phyloP scores from a whole-genome alignment of 2,329 filamentous ascomycete species.

The Dothiorella sarmentorum region DNA sequence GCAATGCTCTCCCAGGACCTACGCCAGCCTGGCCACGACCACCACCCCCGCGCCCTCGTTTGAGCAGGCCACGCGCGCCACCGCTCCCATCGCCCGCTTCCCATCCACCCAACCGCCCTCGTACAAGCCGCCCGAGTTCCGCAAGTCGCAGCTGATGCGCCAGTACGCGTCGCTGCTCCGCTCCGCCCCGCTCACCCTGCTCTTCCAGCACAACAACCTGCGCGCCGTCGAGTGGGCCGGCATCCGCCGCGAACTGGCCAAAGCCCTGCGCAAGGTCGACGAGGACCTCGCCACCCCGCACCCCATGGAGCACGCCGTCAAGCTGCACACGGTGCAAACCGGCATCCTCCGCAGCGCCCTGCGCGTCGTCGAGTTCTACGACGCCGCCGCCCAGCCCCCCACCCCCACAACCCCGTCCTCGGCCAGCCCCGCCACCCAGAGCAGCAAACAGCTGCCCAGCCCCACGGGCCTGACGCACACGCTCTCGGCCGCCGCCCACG shows the following conservation, averaged over 20 bases:
- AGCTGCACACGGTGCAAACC: slow-evolving; percentile 81
- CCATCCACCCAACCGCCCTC: slow-evolving; percentile 77
- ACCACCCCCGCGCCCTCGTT: slow-evolving; percentile 53
- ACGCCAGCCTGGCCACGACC: slow-evolving; percentile 51
- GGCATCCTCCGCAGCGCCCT: slow-evolving; percentile 85
- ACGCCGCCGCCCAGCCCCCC: slow-evolving; percentile 27
- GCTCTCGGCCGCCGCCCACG: slow-evolving; percentile 55
- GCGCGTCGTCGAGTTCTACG: slow-evolving; percentile 78
- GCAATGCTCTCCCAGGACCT: slow-evolving; percentile 36
- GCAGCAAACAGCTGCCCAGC: slow-evolving; percentile 33
- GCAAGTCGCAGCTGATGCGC: slow-evolving; percentile 84
- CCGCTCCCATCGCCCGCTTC: slow-evolving; percentile 48
- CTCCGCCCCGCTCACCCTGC: slow-evolving; percentile 76
- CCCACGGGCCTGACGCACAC: slow-evolving; percentile 52
- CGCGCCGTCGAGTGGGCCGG: slow-evolving; percentile 71
- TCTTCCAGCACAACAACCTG: slow-evolving; percentile 81
- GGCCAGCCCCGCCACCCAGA: slow-evolving; percentile 32
- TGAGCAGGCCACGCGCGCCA: slow-evolving; percentile 45
- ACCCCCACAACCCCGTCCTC: slow-evolving; percentile 22
- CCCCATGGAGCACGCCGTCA: slow-evolving; percentile 59
- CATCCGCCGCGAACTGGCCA: slow-evolving; percentile 65
- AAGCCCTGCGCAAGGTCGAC: slow-evolving; percentile 63
- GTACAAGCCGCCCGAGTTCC: slow-evolving; percentile 77
- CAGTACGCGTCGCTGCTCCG: slow-evolving; percentile 86
- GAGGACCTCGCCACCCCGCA: slow-evolving; percentile 58